A percentile compares a stretch with the other conserved stretches of the same genome.
phyloP scores from a whole-genome alignment of 352 stramenopile species.

The Ophiocytium majus region DNA sequence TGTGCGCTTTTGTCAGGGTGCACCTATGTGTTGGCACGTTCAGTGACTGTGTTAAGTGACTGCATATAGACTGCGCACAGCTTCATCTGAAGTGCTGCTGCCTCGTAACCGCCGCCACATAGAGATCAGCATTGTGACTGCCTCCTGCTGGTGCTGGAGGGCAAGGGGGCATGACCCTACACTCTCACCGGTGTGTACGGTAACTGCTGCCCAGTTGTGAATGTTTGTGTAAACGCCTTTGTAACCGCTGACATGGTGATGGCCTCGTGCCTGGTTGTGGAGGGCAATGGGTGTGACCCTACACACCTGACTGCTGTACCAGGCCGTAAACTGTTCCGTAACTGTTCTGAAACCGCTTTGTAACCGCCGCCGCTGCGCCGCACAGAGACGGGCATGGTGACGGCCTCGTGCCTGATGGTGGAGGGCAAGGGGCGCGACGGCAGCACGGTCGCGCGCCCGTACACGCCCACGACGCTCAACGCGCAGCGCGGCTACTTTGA shows the following conservation, averaged over 20 bases:
- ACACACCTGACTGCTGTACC: not conserved
- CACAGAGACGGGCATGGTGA: slow-evolving; percentile 44
- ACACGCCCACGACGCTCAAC: slow-evolving; percentile 80
- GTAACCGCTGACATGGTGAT: not conserved
- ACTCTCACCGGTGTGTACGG: no score
- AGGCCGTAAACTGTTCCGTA: not conserved
- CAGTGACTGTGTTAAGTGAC: no score
- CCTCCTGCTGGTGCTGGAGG: no score
- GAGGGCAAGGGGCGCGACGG: slow-evolving; percentile 51
- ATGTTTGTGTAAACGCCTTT: not conserved
- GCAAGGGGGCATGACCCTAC: no score
- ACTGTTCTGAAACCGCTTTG: not conserved
- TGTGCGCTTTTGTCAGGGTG: no score
- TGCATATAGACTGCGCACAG: no score
- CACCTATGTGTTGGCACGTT: no score
- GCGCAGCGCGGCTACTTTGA: slow-evolving; percentile 64
- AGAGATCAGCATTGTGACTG: no score
- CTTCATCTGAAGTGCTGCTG: no score
- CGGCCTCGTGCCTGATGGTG: slow-evolving; percentile 56
- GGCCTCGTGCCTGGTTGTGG: not conserved
- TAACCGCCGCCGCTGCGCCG: slow-evolving; percentile 5
- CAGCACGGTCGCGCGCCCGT: slow-evolving; percentile 73
- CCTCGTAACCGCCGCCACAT: no score
- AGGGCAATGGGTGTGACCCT: not conserved
- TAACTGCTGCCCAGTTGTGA: not conserved